These are phyloP conservation scores for Penicillium sp. DNA, from an alignment of 2,329 filamentous ascomycete genomes.

Conservation along the genomic window DNA sequence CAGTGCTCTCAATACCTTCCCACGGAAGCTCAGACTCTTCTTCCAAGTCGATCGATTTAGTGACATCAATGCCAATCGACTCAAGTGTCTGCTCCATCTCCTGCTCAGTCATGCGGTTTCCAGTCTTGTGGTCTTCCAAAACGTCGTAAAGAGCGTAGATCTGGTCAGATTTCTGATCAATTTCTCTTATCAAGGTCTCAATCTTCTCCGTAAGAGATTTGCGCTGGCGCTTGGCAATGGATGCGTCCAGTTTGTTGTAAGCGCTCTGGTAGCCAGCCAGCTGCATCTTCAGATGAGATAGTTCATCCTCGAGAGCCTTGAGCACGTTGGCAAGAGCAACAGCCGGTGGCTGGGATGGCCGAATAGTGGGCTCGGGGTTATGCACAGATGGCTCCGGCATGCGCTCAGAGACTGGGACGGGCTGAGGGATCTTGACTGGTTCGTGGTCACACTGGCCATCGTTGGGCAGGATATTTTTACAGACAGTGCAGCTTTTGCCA, in stretches of 20 bases:
- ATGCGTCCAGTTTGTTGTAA: conserved; percentile 70
- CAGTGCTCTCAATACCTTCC: conserved; percentile 50
- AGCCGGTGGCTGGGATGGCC: conserved; percentile 68
- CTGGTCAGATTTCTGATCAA: conserved; percentile 76
- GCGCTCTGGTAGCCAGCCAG: conserved; percentile 64
- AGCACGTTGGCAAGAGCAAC: conserved; percentile 80
- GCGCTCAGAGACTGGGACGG: conserved; percentile 56
- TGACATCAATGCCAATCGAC: conserved; percentile 45
- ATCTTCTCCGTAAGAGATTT: conserved; percentile 65
- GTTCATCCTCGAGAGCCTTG: conserved; percentile 79
- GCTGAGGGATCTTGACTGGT: conserved; percentile 52
- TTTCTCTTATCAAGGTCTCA: conserved; percentile 62
- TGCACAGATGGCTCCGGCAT: conserved; percentile 48
- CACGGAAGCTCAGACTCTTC: conserved; percentile 48
- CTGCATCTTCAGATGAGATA: conserved; percentile 73
- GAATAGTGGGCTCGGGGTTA: conserved; percentile 63
- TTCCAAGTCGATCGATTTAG: conserved; percentile 26
- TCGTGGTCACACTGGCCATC: conserved; percentile 42
- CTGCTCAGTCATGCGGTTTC: conserved; percentile 65
- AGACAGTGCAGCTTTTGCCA: conserved; percentile 61
- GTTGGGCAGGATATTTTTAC: conserved; percentile 49
- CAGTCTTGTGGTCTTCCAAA: conserved; percentile 75
- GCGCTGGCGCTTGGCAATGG: conserved; percentile 67
- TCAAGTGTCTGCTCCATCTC: conserved; percentile 68
- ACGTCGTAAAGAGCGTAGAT: conserved; percentile 85